Evolutionary conservation across 2,329 filamentous ascomycete species (phyloP), one percentile per base, ranked within the genome.

Genomic region (Aspergillus amoenus): DNA sequence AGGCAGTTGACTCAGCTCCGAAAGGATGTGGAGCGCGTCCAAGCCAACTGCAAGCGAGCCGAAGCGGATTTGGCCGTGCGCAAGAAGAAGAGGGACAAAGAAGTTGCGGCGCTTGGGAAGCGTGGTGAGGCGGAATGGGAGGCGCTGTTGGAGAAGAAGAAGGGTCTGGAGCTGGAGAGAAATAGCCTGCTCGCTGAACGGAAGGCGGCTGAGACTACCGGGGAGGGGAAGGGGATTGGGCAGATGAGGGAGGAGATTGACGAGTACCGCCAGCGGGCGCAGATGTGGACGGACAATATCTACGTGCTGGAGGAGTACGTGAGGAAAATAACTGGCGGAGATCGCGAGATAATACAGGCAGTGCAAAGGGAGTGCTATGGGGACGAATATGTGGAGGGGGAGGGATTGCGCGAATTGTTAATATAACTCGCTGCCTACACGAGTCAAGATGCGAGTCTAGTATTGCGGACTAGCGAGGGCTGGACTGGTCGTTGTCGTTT

Each of bases 341-440:
- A 82, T 64, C 69, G 73, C 42, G 79, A 80, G 57, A 57, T 72
- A 5, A 61, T 84, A 18, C 63, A 73, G n/a, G 63, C 60, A 3
- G 67, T 83, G 15, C 75, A 78, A 64, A 74, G 70, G 52, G 72
- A 75, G 44, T 77, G 76, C 48, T 86, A 85, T 62, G 81, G 79
- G 8, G 78, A 78, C 21, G 81, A 85, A 63, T 84, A 78, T 64
- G 79, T 80, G 55, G 82, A 86, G 55, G 81, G 80, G 40, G 77
- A 78, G 46, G 78, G 80, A 7, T 70, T 84, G 60, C 71, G 72
- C 24, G 81, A 80, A 59, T 60, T 78, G 24, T 47, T 49, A 41
- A 47, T 43, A 37, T 24, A 50, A 37, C 27, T 17, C 17, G 18
- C 24, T 34, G 27, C 43, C n/a, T 49, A 22, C 46, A 44, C 45